Conservation (phyloP, 129 eudicot species). For the Kitagawia praeruptora region DNA sequence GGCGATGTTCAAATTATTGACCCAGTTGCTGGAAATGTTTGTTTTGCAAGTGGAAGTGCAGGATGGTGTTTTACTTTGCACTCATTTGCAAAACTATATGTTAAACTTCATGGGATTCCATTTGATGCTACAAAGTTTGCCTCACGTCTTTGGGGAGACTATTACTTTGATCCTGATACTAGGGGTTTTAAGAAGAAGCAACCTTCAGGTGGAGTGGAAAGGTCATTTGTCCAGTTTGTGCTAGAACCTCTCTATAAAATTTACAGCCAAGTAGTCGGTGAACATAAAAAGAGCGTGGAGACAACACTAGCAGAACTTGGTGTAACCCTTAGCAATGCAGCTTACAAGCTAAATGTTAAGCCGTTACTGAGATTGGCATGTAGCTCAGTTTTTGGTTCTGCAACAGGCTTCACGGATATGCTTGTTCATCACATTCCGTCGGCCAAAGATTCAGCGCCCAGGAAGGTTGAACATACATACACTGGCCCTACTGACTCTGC, state of each 20-base stretch:
- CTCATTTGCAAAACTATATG: conserved; percentile 90
- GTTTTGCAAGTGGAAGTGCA: conserved; percentile 95
- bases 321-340: conserved; percentile 76
- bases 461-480: conserved; percentile 73
- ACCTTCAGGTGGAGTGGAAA: conserved; percentile 73
- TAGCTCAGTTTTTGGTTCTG: conserved; percentile 92
- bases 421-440: conserved; percentile 89
- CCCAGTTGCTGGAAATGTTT: conserved; percentile 78
- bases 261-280: conserved; percentile 97
- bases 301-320: conserved; percentile 90
- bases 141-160: conserved; percentile 92
- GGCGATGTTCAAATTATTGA: conserved; percentile 77
- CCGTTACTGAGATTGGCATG: conserved; percentile 95
- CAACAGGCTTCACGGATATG: conserved; percentile 99
- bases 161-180: conserved; percentile 62
- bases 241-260: conserved; percentile 91
- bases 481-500: conserved; percentile 74
- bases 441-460: conserved; percentile 69
- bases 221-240: conserved; percentile 89
- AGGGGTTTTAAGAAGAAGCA: conserved; percentile 69
- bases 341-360: conserved; percentile 75
- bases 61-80: conserved; percentile 98
- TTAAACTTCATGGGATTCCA: conserved; percentile 83
- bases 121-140: conserved; percentile 90
- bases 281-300: conserved; percentile 96